Percentiles rank a stretch among this genome's conserved stretches.
phyloP scores from a whole-genome alignment of 306 rosid species.

The Vigna radiata region DNA sequence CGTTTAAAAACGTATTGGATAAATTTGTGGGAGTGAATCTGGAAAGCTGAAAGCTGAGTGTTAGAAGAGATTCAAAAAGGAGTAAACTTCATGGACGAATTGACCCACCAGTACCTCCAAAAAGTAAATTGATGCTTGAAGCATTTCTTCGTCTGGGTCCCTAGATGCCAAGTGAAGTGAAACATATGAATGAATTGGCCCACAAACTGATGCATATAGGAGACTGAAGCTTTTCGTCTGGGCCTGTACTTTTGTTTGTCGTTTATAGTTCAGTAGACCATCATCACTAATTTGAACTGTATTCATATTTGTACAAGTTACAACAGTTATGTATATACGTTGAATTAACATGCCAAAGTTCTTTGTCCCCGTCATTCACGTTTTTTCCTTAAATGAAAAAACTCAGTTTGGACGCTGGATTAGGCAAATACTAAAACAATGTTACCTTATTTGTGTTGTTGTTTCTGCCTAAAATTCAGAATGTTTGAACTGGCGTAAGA shows the following conservation, averaged over 20 bases:
- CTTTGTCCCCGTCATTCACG: background rate
- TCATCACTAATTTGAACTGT: conserved; percentile 49
- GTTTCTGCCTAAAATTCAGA: background rate
- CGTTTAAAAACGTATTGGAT: conserved; percentile 78
- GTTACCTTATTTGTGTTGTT: background rate
- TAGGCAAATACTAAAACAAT: background rate
- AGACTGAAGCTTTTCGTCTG: conserved; percentile 44
- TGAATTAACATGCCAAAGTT: conserved; percentile 11
- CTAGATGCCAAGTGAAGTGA: conserved; percentile 46
- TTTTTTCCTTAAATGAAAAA: no score
- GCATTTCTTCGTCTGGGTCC: conserved; percentile 48
- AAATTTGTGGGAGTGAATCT: conserved; percentile 79
- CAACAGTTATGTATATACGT: conserved; percentile 15
- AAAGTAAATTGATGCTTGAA: conserved; percentile 66
- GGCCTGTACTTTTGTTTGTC: conserved; percentile 48
- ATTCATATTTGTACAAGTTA: conserved; percentile 38
- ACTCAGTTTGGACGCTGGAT: background rate
- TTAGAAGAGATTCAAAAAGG: conserved; percentile 54
- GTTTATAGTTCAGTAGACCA: conserved; percentile 49
- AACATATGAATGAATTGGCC: conserved; percentile 55
- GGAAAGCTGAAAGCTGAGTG: conserved; percentile 58
- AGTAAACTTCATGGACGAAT: conserved; percentile 48
- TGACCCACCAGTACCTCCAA: conserved; percentile 57
- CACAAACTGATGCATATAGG: conserved; percentile 62
- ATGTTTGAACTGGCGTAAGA: conserved; percentile 3